These are phyloP conservation scores for Cladosporium sphaerospermum DNA, from an alignment of 2,329 filamentous ascomycete genomes.

Conservation along the genomic window DNA sequence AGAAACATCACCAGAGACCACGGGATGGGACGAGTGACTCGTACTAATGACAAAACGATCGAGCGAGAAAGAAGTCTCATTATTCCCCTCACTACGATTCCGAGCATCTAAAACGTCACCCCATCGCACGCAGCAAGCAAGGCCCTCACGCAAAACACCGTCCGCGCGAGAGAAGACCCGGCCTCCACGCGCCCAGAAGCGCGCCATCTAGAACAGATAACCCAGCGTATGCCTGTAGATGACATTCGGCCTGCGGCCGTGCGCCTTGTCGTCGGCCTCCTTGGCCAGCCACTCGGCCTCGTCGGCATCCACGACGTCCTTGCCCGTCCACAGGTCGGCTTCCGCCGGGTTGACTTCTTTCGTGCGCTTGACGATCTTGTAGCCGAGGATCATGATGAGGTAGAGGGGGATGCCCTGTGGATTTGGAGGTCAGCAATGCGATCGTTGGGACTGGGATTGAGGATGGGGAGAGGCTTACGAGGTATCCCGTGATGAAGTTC, in stretches of 20 bases:
- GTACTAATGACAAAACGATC: too few species aligned
- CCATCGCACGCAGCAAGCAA: too few species aligned
- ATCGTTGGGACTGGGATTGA: too few species aligned
- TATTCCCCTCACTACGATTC: too few species aligned
- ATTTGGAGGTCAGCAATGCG: constrained; percentile 43
- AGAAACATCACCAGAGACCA: too few species aligned
- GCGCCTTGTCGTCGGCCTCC: constrained; percentile 24
- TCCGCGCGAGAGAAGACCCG: too few species aligned
- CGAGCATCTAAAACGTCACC: too few species aligned
- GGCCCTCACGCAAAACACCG: too few species aligned
- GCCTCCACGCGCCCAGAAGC: too few species aligned
- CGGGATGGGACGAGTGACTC: too few species aligned
- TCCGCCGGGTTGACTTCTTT: constrained; percentile 48
- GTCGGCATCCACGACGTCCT: constrained; percentile 53
- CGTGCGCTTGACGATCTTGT: constrained; percentile 60
- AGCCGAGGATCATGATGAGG: constrained; percentile 53
- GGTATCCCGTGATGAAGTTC: constrained; percentile 53
- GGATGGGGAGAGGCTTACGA: too few species aligned
- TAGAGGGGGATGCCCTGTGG: constrained; percentile 63
- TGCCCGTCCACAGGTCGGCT: constrained; percentile 55
- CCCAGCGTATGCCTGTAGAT: constrained; percentile 21
- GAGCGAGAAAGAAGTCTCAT: too few species aligned
- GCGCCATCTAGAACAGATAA: constrained; percentile 21
- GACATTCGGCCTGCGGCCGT: constrained; percentile 11
- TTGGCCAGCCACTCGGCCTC: constrained; percentile 35